These are phyloP conservation scores for Podila clonocystis DNA, from an alignment of 192 early-diverging fungal genomes.

Conservation along the genomic window DNA sequence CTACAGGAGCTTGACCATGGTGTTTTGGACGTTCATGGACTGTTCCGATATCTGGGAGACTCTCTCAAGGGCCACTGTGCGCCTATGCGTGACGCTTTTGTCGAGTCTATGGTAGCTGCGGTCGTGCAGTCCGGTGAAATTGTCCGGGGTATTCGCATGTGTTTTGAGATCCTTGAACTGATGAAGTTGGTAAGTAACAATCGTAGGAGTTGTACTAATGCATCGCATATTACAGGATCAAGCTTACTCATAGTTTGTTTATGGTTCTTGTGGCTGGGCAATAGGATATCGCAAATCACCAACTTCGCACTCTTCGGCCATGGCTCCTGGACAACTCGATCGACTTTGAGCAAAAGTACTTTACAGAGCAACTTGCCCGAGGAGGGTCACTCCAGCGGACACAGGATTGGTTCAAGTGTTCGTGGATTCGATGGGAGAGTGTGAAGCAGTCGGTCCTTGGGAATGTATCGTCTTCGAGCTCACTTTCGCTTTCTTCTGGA, in stretches of 20 bases:
- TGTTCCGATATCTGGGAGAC: conserved; percentile 69
- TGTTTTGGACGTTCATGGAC: conserved; percentile 65
- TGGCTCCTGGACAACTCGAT: conserved; percentile 55
- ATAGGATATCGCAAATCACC: conserved; percentile 58
- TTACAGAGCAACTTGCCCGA: conserved; percentile 37
- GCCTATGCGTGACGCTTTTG: conserved; percentile 67
- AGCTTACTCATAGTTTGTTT: not conserved
- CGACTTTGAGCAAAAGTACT: conserved; percentile 56
- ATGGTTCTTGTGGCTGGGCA: not conserved
- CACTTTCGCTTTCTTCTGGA: conserved; percentile 1
- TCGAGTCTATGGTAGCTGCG: conserved; percentile 69
- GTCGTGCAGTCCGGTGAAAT: conserved; percentile 68
- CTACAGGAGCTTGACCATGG: conserved; percentile 74
- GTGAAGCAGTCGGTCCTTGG: conserved; percentile 35
- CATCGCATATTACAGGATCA: not conserved
- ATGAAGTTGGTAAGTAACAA: conserved; percentile 54
- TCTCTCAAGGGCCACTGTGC: conserved; percentile 76
- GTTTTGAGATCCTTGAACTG: conserved; percentile 81
- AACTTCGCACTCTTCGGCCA: conserved; percentile 36
- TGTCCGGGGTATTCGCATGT: conserved; percentile 70
- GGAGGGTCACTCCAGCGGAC: conserved; percentile 31
- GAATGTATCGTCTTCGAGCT: conserved; percentile 4
- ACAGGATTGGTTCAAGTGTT: conserved; percentile 43
- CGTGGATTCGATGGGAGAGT: conserved; percentile 48
- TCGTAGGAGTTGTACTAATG: too few species aligned